Base-by-base conservation (phyloP, 306 rosid genomes). In the Cucurbita maxima region DNA sequence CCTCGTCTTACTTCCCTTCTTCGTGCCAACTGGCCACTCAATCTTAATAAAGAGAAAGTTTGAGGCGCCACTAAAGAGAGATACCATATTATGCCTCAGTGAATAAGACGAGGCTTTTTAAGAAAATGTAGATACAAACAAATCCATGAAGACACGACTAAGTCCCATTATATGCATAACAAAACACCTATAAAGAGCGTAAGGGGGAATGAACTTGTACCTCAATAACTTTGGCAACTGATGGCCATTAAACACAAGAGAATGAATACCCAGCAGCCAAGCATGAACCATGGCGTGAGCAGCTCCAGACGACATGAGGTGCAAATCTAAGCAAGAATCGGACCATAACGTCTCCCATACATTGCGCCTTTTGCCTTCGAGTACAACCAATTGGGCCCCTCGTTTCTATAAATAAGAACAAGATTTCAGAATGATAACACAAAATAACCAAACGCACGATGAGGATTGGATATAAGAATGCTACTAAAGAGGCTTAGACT, bases 251-350 rank as follows among this genome's bases (percentile, higher is more conserved):
- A 72, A 90, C 37, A 86, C 88, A 56, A 78, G 72, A 15, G 90
- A 67, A 3, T 85, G 88, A 61, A 87, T 82, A 72, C 83, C 79
- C 45, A 88, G 88, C 81, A 94, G 58, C 98, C 98, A 94, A 6
- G 94, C 77, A 77, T 90, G 98, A 50, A 94, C 96, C 97, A 90
- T 90, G 53, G 98, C 97, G 72, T 84, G 88, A 7, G 95, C 97
- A 66, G 97, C 98, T 73, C 98, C 98, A 47, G 97, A 86, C 14
- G 98, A 94, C 89, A 88, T 94, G 71, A 90, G 82, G 75, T 94
- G 98, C 73, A 94, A 83, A 83, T 94, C 98, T 75, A 94, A 69
- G 77, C 94, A 86, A 25, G 92, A 83, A 62, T 80, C 76, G 3
- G 94, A 81, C 97, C 97, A 94, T 53, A 83, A 84, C 48, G 83